Conservation (phyloP, 257 asterid genomes). For the Solanum chmielewskii region DNA sequence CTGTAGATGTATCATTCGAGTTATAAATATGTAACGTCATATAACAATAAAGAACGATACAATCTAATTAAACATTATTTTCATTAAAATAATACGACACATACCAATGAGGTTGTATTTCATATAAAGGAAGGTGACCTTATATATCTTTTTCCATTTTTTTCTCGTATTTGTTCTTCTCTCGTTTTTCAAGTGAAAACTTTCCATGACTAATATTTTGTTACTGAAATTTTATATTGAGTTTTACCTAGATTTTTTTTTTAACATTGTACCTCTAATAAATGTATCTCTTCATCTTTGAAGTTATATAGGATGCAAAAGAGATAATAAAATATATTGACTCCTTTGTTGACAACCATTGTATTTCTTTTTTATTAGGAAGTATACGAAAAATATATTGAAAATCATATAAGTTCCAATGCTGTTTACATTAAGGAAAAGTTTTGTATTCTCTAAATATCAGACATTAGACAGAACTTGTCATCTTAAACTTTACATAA, state of each 20-base stretch:
- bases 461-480: neutral
- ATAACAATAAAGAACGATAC: accelerated
- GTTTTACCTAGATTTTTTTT: neutral
- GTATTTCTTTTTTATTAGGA: neutral
- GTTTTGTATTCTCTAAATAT: neutral
- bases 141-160: too few relatives aligned
- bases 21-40: too few relatives aligned
- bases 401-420: neutral
- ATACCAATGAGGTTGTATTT: neutral
- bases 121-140: neutral
- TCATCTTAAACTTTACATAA: neutral
- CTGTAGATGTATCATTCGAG: accelerated
- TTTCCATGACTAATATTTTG: neutral
- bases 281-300: neutral
- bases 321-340: neutral
- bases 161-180: neutral
- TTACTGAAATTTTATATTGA: neutral
- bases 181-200: neutral
- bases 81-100: too few relatives aligned
- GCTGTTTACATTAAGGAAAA: neutral
- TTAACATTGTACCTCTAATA: too few relatives aligned
- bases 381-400: neutral
- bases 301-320: neutral
- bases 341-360: neutral
- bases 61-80: neutral